Evolutionary conservation across 345 rosid genomes (phyloP), one percentile per base, ranked within the genome.

Genomic region (Citrus glauca): DNA sequence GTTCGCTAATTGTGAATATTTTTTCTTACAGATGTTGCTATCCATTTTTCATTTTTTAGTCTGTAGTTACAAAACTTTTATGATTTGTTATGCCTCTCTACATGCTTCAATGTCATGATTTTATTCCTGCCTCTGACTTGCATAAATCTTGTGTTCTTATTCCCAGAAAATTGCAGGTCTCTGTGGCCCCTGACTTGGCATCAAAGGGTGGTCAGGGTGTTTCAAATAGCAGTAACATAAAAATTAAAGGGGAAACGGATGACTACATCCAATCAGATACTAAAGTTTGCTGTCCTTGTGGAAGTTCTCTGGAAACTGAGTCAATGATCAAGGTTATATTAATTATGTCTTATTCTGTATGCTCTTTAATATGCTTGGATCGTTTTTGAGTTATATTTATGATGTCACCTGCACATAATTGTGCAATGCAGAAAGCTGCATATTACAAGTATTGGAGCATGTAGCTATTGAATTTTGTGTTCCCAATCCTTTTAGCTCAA

Each of bases 241-340:
- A 88, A 84, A 75, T 86, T 75, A 91, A 91, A 80, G 97, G 88
- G 63, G 97, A 94, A 78, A 60, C 75, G 16, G 97, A 89, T 59
- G 92, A 91, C 76, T 79, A 84, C 50, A 82, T 75, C 75, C 90
- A 77, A 55, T 73, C 74, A 38, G 92, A 91, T 78, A 81, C 83
- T 62, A 94, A 90, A 87, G 91, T 94, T 85, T 90, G 97, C 72
- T 97, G 99, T 82, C 93, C 90, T 13, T 97, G 99, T 86, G 98
- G 98, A 84, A 97, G 87, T 82, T 81, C 91, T 37, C 81, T 87
- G 84, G 92, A 90, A 80, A 80, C 89, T 9, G 97, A 91, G 70
- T 85, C 95, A 74, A 91, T 91, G 91, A 87, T 94, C 84, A 83
- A 81, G 99, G 99, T 92, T 61, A 66, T 76, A 40, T 24, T 20